Evolutionary conservation across 1,284 basidiomycete species (phyloP).

Genomic region (Lentinula novae-zelandiae): DNA sequence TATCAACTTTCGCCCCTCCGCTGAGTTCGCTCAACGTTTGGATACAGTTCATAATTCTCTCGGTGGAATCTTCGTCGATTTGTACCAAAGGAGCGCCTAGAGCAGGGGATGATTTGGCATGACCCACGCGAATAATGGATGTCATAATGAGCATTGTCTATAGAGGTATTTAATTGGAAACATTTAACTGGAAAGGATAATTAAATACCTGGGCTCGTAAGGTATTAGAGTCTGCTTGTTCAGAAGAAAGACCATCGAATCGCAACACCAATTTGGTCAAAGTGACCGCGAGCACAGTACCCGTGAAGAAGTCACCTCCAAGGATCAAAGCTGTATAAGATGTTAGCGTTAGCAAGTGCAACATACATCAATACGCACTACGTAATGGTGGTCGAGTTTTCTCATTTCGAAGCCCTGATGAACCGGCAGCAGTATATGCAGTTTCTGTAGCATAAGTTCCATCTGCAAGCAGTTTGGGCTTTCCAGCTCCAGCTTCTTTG

Average conservation of each 20-base stretch:
- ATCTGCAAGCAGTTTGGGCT: slow-evolving; percentile 83
- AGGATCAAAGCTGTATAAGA: slow-evolving; percentile 70
- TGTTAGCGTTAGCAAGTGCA: slow-evolving; percentile 9
- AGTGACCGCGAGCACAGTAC: slow-evolving; percentile 83
- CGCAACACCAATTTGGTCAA: slow-evolving; percentile 92
- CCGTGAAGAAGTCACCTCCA: slow-evolving; percentile 97
- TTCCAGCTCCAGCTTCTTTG: slow-evolving; percentile 22
- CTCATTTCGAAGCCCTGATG: slow-evolving; percentile 41
- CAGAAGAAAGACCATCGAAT: slow-evolving; percentile 55
- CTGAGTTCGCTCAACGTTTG: slow-evolving; percentile 85
- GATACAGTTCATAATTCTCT: slow-evolving; percentile 96
- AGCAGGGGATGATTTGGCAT: slow-evolving; percentile 80
- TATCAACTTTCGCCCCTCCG: slow-evolving; percentile 19
- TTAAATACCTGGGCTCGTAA: slow-evolving; percentile 78
- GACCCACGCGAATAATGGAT: slow-evolving; percentile 93
- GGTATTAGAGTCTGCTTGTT: slow-evolving; percentile 61
- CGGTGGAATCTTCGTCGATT: slow-evolving; percentile 97
- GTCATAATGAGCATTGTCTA: slow-evolving; percentile 98
- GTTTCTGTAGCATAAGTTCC: slow-evolving; percentile 99
- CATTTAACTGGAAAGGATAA: slow-evolving; percentile 10
- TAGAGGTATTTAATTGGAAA: not conserved
- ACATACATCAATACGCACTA: slow-evolving; percentile 37
- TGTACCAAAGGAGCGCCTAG: slow-evolving; percentile 51
- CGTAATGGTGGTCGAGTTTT: slow-evolving; percentile 86
- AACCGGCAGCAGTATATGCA: slow-evolving; percentile 69